A percentile compares a stretch with the other conserved stretches of the same genome.
Conservation (phyloP, 345 rosid species). For the Lumnitzera racemosa region DNA sequence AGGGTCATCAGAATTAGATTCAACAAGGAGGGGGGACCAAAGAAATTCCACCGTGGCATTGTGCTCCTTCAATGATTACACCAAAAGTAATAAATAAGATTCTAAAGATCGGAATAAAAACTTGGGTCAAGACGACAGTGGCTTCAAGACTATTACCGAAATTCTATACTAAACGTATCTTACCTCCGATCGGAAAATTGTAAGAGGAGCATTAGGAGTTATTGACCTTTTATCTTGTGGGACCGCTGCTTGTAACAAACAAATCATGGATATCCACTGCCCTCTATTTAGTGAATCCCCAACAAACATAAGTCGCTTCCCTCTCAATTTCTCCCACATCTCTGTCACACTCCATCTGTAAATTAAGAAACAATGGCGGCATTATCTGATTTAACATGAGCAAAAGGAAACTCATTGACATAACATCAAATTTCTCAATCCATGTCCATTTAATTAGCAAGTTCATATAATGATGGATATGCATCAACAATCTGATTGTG, state of each 20-base stretch:
- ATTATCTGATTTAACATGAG: neutral
- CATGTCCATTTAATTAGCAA: no score
- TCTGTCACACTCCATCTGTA: slow-evolving; percentile 75
- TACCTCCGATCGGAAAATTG: slow-evolving; percentile 92
- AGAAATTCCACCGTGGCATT: slow-evolving; percentile 91
- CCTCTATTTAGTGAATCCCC: slow-evolving; percentile 97
- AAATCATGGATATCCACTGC: slow-evolving; percentile 98
- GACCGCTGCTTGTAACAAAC: slow-evolving; percentile 77
- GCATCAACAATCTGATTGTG: no score
- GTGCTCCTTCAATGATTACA: slow-evolving; percentile 46
- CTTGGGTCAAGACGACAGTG: neutral
- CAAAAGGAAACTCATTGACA: neutral
- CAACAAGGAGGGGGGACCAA: slow-evolving; percentile 95
- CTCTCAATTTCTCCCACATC: slow-evolving; percentile 97
- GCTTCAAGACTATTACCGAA: no score
- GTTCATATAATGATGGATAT: no score
- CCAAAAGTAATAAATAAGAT: no score
- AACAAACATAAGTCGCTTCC: slow-evolving; percentile 90
- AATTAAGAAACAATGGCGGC: slow-evolving; percentile 1
- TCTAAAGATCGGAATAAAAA: neutral
- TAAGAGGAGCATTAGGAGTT: slow-evolving; percentile 82
- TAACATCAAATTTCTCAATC: neutral
- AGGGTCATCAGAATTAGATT: slow-evolving; percentile 96
- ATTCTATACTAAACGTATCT: neutral
- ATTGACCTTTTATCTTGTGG: slow-evolving; percentile 70